Evolutionary conservation across 2,329 filamentous ascomycete species (phyloP), one percentile per base, ranked within the genome.

Genomic region (Stachybotrys echinatus): DNA sequence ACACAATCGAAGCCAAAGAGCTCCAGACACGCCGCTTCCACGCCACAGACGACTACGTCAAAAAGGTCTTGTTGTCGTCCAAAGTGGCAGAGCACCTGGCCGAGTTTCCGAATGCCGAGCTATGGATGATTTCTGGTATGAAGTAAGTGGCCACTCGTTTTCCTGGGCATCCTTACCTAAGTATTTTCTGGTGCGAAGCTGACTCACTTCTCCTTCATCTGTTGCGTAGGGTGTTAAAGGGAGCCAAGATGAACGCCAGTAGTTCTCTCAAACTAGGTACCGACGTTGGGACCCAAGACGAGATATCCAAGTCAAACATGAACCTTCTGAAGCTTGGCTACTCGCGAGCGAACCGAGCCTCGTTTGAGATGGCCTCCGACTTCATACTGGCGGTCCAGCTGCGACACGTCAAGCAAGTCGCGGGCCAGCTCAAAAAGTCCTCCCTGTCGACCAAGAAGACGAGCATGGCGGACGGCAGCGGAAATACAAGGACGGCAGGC

Each of bases 381-480:
- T 42, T 42, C 39, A 42, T 42, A 10, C n/a, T 42, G 39, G 39
- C 39, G n/a, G 39, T 42, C 39, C 39, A 42, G n/a, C n/a, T 42
- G n/a, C 39, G 39, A 18, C 39, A 42, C 39, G 20, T 42, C 39
- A 42, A 42, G 39, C 39, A n/a, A 19, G n/a, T 7, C 8, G 39
- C 39, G 17, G n/a, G 39, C 7, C 8, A 42, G 39, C 39, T 42
- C 39, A 42, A 42, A 18, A 42, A 18, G n/a, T 14, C 20, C 39
- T 10, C 39, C 20, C 39, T 42, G 20, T 42, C 39, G 39, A 10
- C 39, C 39, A 42, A 42, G n/a, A 18, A 42, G n/a, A 19, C 39
- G 10, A 42, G 8, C 7, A 42, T 42, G 39, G 39, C 39, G 39
- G 39, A 42, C 20, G 39, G 39, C 39, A 42, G 39, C 20, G 39